Evolutionary conservation across 176 grass and related monocot genomes (phyloP), one percentile per base, ranked within the genome.

Genomic region (Oryza australiensis): DNA sequence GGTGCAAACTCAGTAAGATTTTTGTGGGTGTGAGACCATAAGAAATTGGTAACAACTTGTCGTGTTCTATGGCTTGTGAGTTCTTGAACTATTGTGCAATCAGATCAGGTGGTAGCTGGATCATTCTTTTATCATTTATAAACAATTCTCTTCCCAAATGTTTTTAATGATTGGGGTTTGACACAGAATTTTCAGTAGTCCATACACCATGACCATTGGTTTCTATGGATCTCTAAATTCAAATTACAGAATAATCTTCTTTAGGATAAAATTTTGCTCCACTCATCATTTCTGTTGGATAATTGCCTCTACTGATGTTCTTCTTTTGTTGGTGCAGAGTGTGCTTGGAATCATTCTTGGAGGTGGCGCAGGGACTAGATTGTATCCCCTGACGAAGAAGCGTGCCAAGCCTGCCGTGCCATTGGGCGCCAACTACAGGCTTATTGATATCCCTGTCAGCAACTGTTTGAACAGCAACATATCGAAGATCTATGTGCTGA

Each of bases 331-430:
- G n/a, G 34, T 80, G 70, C 59, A 99, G 96, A 99, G 93, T 92
- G 96, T 99, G 89, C 78, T 99, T 34, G 96, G 96, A n/a, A 99
- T 99, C 53, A 99, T 99, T 80, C 91, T 99, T 32, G 97, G 97
- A 41, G 97, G 97, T 80, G 97, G 97, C 15, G 97, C 97, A 1
- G 97, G 97, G 37, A 96, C 97, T 29, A 88, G 97, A 41, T 68
- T 99, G 45, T 99, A 96, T 34, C 97, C 97, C 3, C 66, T 99
- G 32, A 99, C 97, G 6, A 95, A 99, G 89, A 99, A 99, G 87
- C 89, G 97, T 37, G 97, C 97, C 26, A 99, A 99, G 81, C 97
- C 97, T 11, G 97, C 97, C 5, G 97, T 99, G 37, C 97, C 97
- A 49, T 80, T 99, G 70, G 97, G 97, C 59, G 97, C 89, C 64